Evolutionary conservation across 805 yeast genomes (phyloP).

Genomic region (Deakozyma indianensis): DNA sequence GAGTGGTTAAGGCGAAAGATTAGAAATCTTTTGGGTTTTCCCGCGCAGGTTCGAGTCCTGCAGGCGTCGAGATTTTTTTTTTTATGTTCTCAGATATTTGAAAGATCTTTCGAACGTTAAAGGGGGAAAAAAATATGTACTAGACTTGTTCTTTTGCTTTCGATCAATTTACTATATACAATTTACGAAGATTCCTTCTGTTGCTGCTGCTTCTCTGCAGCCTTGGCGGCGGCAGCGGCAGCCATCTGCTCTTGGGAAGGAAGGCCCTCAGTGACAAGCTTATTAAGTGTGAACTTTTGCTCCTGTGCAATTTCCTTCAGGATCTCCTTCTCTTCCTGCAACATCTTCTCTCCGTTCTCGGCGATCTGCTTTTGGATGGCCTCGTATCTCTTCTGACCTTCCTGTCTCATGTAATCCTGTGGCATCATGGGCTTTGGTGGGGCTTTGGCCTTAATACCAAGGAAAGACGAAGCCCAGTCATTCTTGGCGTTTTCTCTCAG

Average conservation of each 20-base stretch:
- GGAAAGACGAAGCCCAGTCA: conserved; percentile 41
- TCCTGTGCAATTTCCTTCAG: conserved; percentile 66
- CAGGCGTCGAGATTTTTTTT: neutral
- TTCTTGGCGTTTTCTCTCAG: conserved; percentile 26
- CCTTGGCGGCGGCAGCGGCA: conserved; percentile 10
- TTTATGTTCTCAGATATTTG: too few species aligned
- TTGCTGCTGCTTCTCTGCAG: conserved; percentile 1
- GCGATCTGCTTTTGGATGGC: conserved; percentile 68
- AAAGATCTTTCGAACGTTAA: too few species aligned
- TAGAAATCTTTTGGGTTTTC: conserved; percentile 10
- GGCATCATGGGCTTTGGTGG: conserved; percentile 58
- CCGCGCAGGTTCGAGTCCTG: neutral
- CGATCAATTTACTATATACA: neutral
- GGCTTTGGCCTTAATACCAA: conserved; percentile 46
- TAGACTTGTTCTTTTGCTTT: too few species aligned
- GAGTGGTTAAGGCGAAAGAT: conserved; percentile 13
- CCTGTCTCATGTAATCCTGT: conserved; percentile 76
- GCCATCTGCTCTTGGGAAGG: conserved; percentile 22
- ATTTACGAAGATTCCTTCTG: neutral
- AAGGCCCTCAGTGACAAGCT: conserved; percentile 60
- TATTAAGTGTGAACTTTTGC: conserved; percentile 73
- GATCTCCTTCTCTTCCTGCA: conserved; percentile 34
- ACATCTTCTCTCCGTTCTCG: conserved; percentile 51
- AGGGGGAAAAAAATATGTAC: too few species aligned
- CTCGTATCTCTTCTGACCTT: conserved; percentile 80